Evolutionary conservation across 805 yeast genomes (phyloP), one percentile per base, ranked within the genome.

Genomic region (Suhomyces tanzawaensis): DNA sequence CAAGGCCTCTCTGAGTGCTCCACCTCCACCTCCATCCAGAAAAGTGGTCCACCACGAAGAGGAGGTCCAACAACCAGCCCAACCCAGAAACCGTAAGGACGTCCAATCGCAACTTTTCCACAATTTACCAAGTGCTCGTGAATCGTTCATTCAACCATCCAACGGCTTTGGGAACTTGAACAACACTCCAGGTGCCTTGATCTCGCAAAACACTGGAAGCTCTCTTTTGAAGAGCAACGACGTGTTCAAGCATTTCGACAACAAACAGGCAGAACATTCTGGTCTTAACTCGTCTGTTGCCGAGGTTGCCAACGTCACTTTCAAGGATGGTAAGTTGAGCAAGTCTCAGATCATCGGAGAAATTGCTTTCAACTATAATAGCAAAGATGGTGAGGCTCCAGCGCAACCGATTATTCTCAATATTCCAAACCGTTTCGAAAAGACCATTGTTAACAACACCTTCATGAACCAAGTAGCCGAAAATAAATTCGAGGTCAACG

Each of bases 241-340:
- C 55, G 71, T 49, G 63, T 74, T 11, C 55, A 59, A 31, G 74
- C 79, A 57, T 37, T 46, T 44, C 29, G 44, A 39, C 8, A 41
- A 44, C 15, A 29, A 44, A 1, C 43, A 45, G 4, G 46, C 41
- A 6, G 47, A 41, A n/a, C 24, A 41, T 12, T 40, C 44, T n/a
- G 95, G 93, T 2, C 67, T 91, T 48, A 86, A 82, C 51, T 81
- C 90, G 3, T 83, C 95, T 32, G 68, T 89, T 46, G 90, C 93
- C n/a, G 98, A 91, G 64, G 80, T 85, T 9, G 70, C 87, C 45
- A 82, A 79, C 55, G 95, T 88, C 4, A 72, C 75, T 14, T 81
- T 81, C 60, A 78, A 76, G 45, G 86, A 82, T 52, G 95, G 95
- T 14, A 62, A 63, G 30, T 64, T 81, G 25, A 58, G 61, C 9